A percentile compares a stretch with the other conserved stretches of the same genome.
Evolutionary conservation across 2,329 filamentous ascomycete species (phyloP).

Genomic region (Botrytis fabae): DNA sequence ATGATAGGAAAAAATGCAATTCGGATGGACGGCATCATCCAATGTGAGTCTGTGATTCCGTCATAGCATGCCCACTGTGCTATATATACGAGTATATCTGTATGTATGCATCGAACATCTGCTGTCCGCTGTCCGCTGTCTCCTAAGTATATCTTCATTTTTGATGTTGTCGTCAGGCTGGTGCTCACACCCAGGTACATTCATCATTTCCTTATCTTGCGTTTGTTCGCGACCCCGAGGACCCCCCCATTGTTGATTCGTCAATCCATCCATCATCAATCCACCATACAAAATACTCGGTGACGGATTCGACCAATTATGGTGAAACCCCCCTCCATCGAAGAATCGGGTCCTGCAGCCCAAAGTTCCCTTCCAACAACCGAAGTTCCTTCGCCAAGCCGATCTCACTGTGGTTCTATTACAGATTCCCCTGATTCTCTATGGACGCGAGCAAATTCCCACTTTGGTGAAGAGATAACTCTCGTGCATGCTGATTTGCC

Average conservation of each 20-base stretch:
- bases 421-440: slow-evolving; percentile 19
- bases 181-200: background rate
- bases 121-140: background rate
- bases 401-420: slow-evolving; percentile 23
- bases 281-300: background rate
- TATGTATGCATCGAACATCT: too few species aligned
- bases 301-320: background rate
- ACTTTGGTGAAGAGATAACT: slow-evolving; percentile 38
- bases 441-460: slow-evolving; percentile 7
- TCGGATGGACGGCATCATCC: background rate
- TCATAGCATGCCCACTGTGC: background rate
- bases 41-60: background rate
- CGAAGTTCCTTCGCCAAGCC: slow-evolving; percentile 21
- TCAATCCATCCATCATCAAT: background rate
- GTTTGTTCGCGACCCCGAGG: background rate
- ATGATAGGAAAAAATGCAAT: background rate
- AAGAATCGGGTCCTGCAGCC: background rate
- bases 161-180: background rate
- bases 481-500: slow-evolving; percentile 41
- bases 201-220: background rate
- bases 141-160: background rate
- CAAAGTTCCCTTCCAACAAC: slow-evolving; percentile 15
- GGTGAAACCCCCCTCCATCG: background rate
- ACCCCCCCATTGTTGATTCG: background rate
- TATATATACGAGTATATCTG: too few species aligned